phyloP scores from a whole-genome alignment of 1,139 yeast genomes.

The Trichomonascaceae sp. region DNA sequence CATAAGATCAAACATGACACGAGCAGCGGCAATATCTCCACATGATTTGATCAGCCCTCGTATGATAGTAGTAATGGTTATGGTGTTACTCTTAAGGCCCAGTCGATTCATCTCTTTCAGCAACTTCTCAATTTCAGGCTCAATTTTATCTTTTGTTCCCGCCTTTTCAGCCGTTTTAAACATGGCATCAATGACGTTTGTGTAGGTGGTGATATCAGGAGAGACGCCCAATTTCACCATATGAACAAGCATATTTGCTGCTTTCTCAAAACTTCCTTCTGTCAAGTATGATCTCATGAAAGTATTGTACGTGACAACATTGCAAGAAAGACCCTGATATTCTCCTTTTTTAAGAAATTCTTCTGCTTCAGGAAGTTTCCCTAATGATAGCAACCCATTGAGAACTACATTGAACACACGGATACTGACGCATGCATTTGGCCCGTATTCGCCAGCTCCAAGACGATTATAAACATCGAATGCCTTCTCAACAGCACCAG shows the following conservation, averaged over 20 bases:
- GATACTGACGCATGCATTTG: slow-evolving; percentile 21
- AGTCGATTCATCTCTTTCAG: slow-evolving; percentile 40
- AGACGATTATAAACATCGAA: slow-evolving; percentile 26
- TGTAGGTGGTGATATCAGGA: slow-evolving; percentile 62
- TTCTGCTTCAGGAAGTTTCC: slow-evolving; percentile 27
- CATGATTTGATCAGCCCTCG: slow-evolving; percentile 50
- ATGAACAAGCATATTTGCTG: slow-evolving; percentile 32
- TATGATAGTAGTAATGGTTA: slow-evolving; percentile 50
- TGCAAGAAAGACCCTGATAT: slow-evolving; percentile 31
- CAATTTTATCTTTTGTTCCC: slow-evolving; percentile 39
- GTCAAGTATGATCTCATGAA: slow-evolving; percentile 33
- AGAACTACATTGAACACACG: slow-evolving; percentile 32
- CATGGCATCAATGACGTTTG: slow-evolving; percentile 54
- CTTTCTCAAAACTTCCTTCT: slow-evolving; percentile 31
- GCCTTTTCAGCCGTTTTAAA: slow-evolving; percentile 45
- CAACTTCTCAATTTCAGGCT: slow-evolving; percentile 27
- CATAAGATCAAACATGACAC: slow-evolving; percentile 43
- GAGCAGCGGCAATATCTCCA: slow-evolving; percentile 47
- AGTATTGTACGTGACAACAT: slow-evolving; percentile 37
- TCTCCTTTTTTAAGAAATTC: slow-evolving; percentile 31
- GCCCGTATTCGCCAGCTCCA: slow-evolving; percentile 17
- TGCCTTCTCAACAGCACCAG: slow-evolving; percentile 31
- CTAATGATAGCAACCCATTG: slow-evolving; percentile 27
- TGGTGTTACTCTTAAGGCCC: slow-evolving; percentile 43
- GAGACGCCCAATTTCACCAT: slow-evolving; percentile 38